Evolutionary conservation across 306 rosid species (phyloP).

Genomic region (Pyrus betulifolia): DNA sequence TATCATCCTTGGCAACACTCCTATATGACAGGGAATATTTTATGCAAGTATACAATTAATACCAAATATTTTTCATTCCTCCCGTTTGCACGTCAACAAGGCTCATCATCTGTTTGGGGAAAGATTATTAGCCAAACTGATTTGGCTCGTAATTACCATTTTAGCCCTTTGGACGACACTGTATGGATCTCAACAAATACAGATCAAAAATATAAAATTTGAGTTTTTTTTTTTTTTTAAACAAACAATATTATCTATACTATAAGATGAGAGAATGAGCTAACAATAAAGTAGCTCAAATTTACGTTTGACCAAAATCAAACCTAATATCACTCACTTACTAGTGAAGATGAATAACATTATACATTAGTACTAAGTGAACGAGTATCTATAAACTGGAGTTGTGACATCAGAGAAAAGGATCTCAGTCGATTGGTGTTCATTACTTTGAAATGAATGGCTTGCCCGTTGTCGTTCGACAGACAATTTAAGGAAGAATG

Average conservation of each 20-base stretch:
- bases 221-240: too few relatives aligned
- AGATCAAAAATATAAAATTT: too few relatives aligned
- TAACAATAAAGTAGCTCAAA: too few relatives aligned
- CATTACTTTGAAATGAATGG: background rate
- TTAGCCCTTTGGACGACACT: background rate
- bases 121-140: background rate
- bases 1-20: too few relatives aligned
- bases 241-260: too few relatives aligned
- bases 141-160: background rate
- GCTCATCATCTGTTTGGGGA: background rate
- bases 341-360: fast-evolving
- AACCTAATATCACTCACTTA: fast-evolving
- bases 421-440: background rate
- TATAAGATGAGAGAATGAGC: fast-evolving
- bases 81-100: background rate
- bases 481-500: background rate
- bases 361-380: fast-evolving
- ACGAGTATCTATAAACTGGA: too few relatives aligned
- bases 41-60: background rate
- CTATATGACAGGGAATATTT: too few relatives aligned
- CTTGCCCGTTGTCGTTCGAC: background rate
- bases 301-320: fast-evolving
- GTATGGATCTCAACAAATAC: background rate
- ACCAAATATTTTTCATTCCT: background rate
- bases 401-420: too few relatives aligned